Evolutionary conservation across 345 rosid species (phyloP).

Genomic region (Viola odorata): DNA sequence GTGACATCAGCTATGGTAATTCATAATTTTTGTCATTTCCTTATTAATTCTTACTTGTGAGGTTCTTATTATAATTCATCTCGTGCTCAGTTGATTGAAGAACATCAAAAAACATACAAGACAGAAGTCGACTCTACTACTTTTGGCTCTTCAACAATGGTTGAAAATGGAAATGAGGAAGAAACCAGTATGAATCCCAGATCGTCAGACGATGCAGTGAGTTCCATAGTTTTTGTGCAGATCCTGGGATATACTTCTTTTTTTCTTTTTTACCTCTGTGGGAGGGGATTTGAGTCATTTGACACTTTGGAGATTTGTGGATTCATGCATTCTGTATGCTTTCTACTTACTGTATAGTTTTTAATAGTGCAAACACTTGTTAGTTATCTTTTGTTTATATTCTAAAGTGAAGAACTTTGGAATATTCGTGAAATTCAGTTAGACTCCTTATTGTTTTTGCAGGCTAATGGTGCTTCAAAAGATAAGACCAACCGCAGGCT

Average conservation of each 20-base stretch:
- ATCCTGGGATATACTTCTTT: background rate
- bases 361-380: background rate
- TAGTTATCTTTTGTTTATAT: no score
- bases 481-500: conserved; percentile 39
- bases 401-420: background rate
- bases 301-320: background rate
- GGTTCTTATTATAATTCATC: conserved; percentile 1
- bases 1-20: conserved; percentile 56
- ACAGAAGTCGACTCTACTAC: conserved; percentile 18
- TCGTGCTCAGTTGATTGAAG: conserved; percentile 42
- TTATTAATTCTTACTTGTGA: background rate
- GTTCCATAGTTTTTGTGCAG: conserved; percentile 2
- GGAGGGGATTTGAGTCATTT: background rate
- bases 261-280: background rate
- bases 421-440: background rate
- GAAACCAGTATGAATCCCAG: conserved; percentile 9
- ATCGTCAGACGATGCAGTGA: conserved; percentile 33
- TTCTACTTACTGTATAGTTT: background rate
- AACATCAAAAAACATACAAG: conserved; percentile 17
- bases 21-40: background rate
- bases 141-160: conserved; percentile 15
- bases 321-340: background rate
- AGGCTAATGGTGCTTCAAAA: conserved; percentile 32
- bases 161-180: conserved; percentile 29
- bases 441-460: conserved; percentile 10